Evolutionary conservation across 75 land plant genomes (phyloP), one percentile per base, ranked within the genome.

Genomic region (Selaginella tamariscina): DNA sequence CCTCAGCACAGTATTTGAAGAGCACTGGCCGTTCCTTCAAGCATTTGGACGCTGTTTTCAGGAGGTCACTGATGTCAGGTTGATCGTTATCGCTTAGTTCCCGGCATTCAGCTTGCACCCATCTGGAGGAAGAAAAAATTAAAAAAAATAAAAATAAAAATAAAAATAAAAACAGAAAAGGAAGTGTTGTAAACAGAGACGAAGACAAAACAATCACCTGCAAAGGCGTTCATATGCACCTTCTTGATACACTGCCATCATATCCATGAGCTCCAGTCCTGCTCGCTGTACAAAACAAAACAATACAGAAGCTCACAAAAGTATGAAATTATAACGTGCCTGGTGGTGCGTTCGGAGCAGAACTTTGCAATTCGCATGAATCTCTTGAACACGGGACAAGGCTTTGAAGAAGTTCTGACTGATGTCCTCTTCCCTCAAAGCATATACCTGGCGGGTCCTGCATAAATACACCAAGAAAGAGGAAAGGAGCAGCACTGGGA

Each of bases 201-300:
- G 49, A 39, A 5, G 15, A 39, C 49, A 39, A 39, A 39, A 2
- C 31, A 8, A n/a, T 1, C 65, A 93, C 98, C 98, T 89, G 81
- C 96, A 93, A 22, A 94, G 79, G 2, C 98, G 91, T 74, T 94
- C 98, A 79, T 90, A 90, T 1, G 98, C 98, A 33, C 86, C 98
- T 78, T 94, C 98, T 72, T 94, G 98, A 72, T 89, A 90, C 21
- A 94, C 86, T 70, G 98, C 87, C 98, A 94, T 94, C 96, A 94
- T 87, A 71, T 94, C 98, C 98, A 94, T 90, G 33, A 94, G 75
- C 76, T 94, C 98, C 84, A 94, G 70, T 20, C 98, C 98, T 30
- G 98, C 98, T 54, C 98, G 88, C 95, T 94, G 83, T 57, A 27
- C 24, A 68, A 31, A n/a, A 31, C 9, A 65, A 65, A 29, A 65